Conservation (phyloP, 1,284 basidiomycete species). For the Leccinum idahoense region DNA sequence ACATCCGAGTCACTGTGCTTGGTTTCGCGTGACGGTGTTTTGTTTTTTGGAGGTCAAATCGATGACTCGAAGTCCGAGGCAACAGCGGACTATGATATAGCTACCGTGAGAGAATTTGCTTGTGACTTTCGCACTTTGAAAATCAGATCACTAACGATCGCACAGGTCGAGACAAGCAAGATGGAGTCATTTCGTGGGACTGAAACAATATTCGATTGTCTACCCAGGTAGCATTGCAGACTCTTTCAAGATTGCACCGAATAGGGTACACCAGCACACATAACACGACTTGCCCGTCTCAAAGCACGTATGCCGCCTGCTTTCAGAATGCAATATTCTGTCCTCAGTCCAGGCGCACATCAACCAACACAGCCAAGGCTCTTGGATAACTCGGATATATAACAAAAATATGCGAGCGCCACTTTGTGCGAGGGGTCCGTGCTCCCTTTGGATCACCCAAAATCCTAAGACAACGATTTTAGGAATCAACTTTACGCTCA, state of each 20-base stretch:
- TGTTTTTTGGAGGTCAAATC: background rate
- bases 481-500: background rate
- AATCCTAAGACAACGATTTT: constrained; percentile 12
- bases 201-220: background rate
- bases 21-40: background rate
- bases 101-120: background rate
- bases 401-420: background rate
- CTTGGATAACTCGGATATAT: background rate
- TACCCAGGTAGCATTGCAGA: background rate
- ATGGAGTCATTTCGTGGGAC: background rate
- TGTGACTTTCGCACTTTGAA: too few species aligned
- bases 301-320: too few species aligned
- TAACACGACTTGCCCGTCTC: too few species aligned
- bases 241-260: background rate
- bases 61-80: too few species aligned
- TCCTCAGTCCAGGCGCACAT: too few species aligned
- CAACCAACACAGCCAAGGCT: background rate
- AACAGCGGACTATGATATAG: too few species aligned
- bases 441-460: constrained; percentile 20
- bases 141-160: background rate
- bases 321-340: too few species aligned
- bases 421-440: constrained; percentile 1
- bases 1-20: background rate
- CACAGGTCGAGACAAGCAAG: background rate
- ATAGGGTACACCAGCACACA: background rate